phyloP scores from a whole-genome alignment of 345 rosid species.

The Gossypium ekmanianum region DNA sequence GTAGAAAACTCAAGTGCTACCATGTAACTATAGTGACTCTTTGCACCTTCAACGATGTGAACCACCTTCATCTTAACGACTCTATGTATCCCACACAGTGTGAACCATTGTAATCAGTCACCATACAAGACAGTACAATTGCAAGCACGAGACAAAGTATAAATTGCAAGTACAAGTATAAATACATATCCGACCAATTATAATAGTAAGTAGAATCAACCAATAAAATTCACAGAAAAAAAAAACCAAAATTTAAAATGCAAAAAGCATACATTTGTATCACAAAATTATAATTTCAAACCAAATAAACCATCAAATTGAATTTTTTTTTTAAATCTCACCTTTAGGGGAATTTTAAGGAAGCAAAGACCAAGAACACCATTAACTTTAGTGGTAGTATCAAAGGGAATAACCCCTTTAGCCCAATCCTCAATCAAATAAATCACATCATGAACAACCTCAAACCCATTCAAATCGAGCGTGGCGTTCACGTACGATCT shows the following conservation, averaged over 20 bases:
- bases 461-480: slow-evolving; percentile 67
- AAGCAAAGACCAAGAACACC: slow-evolving; percentile 61
- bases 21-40: no score
- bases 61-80: no score
- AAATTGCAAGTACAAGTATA: no score
- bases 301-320: background rate
- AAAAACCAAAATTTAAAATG: background rate
- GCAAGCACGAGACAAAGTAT: no score
- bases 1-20: no score
- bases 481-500: slow-evolving; percentile 66
- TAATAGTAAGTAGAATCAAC: no score
- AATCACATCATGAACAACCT: slow-evolving; percentile 62
- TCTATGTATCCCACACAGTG: no score
- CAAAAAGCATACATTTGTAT: background rate
- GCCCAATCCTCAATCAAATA: slow-evolving; percentile 72
- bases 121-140: no score
- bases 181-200: no score
- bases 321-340: background rate
- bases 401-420: slow-evolving; percentile 65
- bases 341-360: slow-evolving; percentile 64
- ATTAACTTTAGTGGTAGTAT: slow-evolving; percentile 44
- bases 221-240: background rate
- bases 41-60: no score
- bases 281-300: background rate
- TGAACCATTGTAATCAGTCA: no score